phyloP scores from a whole-genome alignment of 1,284 basidiomycete species.

The Ceratobasidium sp. region DNA sequence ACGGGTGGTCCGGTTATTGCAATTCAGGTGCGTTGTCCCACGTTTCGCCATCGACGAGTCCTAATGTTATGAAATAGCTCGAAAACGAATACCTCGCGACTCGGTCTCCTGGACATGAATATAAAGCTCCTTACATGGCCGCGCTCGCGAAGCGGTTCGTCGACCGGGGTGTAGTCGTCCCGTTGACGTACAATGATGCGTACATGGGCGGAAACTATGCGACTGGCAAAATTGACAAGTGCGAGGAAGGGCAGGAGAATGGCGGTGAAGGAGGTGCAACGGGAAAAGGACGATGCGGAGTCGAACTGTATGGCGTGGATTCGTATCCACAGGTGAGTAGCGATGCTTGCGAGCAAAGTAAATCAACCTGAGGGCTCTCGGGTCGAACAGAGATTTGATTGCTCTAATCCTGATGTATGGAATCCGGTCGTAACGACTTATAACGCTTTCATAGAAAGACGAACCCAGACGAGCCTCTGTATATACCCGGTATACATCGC shows the following conservation, averaged over 20 bases:
- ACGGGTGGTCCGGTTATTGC: slow-evolving; percentile 47
- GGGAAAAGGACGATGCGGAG: slow-evolving; percentile 40
- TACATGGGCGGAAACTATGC: slow-evolving; percentile 42
- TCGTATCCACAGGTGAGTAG: slow-evolving; percentile 62
- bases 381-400: slow-evolving; percentile 60
- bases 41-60: too few relatives aligned
- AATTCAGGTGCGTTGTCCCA: slow-evolving; percentile 44
- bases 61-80: slow-evolving; percentile 32
- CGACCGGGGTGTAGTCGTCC: slow-evolving; percentile 65
- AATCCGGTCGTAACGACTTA: slow-evolving; percentile 62
- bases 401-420: slow-evolving; percentile 69
- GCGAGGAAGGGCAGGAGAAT: slow-evolving; percentile 17
- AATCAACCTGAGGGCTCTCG: slow-evolving; percentile 44
- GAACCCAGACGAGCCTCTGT: slow-evolving; percentile 42
- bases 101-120: slow-evolving; percentile 39
- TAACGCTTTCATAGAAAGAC: slow-evolving; percentile 59
- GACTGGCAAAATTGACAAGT: slow-evolving; percentile 40
- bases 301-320: slow-evolving; percentile 52
- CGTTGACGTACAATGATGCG: slow-evolving; percentile 54
- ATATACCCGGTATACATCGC: slow-evolving; percentile 49
- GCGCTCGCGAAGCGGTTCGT: slow-evolving; percentile 48
- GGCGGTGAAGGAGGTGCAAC: slow-evolving; percentile 1
- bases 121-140: slow-evolving; percentile 41
- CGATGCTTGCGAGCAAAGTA: not conserved
- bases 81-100: slow-evolving; percentile 48